phyloP scores from a whole-genome alignment of 306 rosid genomes.

The Castanea mollissima region DNA sequence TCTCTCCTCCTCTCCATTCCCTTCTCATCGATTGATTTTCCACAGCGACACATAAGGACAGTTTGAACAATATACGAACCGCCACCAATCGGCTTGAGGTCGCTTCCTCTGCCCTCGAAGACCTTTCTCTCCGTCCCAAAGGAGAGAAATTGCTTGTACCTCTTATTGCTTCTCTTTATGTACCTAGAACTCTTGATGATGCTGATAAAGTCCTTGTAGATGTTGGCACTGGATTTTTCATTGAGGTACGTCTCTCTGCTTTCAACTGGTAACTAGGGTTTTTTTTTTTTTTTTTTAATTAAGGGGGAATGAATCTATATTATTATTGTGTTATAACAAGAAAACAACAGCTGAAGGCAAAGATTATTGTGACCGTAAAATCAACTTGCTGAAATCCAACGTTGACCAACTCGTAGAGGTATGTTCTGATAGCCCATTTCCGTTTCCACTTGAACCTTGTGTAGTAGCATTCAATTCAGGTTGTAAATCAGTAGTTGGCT shows the following conservation, averaged over 20 bases:
- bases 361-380: constrained; percentile 87
- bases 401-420: constrained; percentile 96
- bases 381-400: constrained; percentile 80
- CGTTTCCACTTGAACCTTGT: background rate
- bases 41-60: constrained; percentile 31
- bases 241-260: constrained; percentile 49
- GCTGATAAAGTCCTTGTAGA: constrained; percentile 67
- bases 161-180: constrained; percentile 92
- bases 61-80: constrained; percentile 80
- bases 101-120: constrained; percentile 74
- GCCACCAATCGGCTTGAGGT: constrained; percentile 85
- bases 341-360: constrained; percentile 85
- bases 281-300: background rate
- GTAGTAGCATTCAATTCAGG: background rate
- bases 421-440: background rate
- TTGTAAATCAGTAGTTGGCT: background rate
- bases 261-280: background rate
- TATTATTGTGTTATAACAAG: constrained; percentile 27
- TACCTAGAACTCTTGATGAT: constrained; percentile 77
- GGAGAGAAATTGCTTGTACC: constrained; percentile 81
- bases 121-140: constrained; percentile 78
- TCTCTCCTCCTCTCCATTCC: no score
- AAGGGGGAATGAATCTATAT: no score
- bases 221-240: constrained; percentile 94
- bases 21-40: no score